These are phyloP conservation scores for Pterocarpus santalinus DNA, from an alignment of 306 rosid genomes.

Conservation along the genomic window DNA sequence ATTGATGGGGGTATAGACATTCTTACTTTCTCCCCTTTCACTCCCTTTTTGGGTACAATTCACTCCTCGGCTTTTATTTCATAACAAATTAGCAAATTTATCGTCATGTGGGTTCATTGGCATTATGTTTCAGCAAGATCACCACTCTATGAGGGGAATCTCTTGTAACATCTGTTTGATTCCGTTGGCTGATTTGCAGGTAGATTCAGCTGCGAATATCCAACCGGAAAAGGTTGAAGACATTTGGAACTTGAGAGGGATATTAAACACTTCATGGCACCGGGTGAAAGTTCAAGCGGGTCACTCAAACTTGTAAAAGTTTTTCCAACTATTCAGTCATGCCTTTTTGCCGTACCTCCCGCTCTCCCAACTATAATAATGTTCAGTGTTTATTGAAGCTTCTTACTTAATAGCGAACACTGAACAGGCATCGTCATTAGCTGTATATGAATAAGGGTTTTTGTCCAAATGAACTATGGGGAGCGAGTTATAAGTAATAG, in stretches of 20 bases:
- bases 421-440: not conserved
- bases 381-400: slow-evolving; percentile 21
- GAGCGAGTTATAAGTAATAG: slow-evolving; percentile 3
- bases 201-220: slow-evolving; percentile 88
- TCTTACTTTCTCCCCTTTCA: not conserved
- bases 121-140: slow-evolving; percentile 11
- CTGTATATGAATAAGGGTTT: not conserved
- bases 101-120: slow-evolving; percentile 8
- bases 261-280: slow-evolving; percentile 94
- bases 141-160: not conserved
- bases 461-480: not conserved
- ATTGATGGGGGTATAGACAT: not conserved
- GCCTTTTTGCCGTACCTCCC: not conserved
- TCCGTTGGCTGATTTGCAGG: slow-evolving; percentile 59
- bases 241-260: slow-evolving; percentile 92
- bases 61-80: not conserved
- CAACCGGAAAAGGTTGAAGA: slow-evolving; percentile 89
- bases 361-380: slow-evolving; percentile 2
- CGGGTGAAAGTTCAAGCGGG: slow-evolving; percentile 78
- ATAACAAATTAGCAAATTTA: not conserved
- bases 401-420: slow-evolving; percentile 16
- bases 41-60: not conserved
- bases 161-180: not conserved
- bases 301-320: slow-evolving; percentile 70
- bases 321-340: not conserved